Evolutionary conservation across 305 asterid species (phyloP).

Genomic region (Solanum chacoense): DNA sequence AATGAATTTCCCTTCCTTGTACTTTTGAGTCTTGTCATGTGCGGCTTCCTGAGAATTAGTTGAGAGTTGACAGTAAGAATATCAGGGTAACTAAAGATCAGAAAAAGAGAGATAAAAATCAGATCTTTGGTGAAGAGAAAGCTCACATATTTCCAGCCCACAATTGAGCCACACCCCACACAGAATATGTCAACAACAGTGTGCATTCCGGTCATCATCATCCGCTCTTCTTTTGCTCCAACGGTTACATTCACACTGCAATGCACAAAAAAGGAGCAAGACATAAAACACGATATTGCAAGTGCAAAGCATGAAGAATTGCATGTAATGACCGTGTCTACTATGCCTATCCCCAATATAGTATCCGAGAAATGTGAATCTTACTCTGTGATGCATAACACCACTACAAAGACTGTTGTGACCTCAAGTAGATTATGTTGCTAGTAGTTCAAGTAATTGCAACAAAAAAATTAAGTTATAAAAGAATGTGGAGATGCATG

Average conservation of each 20-base stretch:
- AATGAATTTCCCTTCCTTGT: conserved; percentile 77
- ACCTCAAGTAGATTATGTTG: background rate
- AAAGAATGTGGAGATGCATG: background rate
- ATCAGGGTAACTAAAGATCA: background rate
- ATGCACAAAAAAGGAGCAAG: conserved; percentile 4
- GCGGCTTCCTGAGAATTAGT: conserved; percentile 46
- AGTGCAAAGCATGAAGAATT: background rate
- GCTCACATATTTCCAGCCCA: conserved; percentile 52
- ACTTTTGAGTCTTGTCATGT: conserved; percentile 42
- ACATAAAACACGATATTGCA: conserved; percentile 9
- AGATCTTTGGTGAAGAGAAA: background rate
- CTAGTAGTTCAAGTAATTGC: background rate
- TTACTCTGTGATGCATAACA: background rate
- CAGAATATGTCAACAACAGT: conserved; percentile 66
- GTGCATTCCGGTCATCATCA: conserved; percentile 72
- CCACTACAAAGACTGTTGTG: background rate
- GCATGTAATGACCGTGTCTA: background rate
- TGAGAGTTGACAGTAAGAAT: background rate
- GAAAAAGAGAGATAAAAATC: background rate
- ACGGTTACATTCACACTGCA: conserved; percentile 48
- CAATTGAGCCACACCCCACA: conserved; percentile 57
- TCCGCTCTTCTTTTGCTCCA: conserved; percentile 56
- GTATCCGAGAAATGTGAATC: conserved; percentile 2
- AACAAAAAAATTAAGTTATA: background rate
- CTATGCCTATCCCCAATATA: background rate